Percentiles rank a stretch among this genome's conserved stretches.
Evolutionary conservation across 805 yeast genomes (phyloP).

Genomic region (Spathaspora arborariae): DNA sequence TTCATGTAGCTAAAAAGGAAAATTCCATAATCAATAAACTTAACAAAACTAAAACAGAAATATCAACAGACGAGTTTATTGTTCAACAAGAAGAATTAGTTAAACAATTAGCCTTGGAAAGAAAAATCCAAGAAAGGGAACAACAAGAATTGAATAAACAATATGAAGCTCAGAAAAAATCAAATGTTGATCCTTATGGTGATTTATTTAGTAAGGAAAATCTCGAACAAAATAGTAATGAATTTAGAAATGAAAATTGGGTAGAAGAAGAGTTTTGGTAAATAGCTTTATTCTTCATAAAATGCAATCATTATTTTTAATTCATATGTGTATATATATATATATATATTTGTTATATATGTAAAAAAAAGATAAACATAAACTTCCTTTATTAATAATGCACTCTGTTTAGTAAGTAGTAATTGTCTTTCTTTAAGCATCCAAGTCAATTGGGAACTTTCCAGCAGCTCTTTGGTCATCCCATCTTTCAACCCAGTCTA

Average conservation of each 20-base stretch:
- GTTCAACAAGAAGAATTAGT: slow-evolving; percentile 25
- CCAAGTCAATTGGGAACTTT: slow-evolving; percentile 41
- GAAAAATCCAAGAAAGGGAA: slow-evolving; percentile 36
- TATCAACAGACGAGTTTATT: slow-evolving; percentile 42
- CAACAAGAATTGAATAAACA: slow-evolving; percentile 32
- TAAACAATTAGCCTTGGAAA: slow-evolving; percentile 32
- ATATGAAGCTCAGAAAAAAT: slow-evolving; percentile 36
- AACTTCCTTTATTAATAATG: not conserved
- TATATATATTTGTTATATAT: not conserved
- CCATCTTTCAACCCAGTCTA: slow-evolving; percentile 84
- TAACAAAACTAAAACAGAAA: slow-evolving; percentile 61
- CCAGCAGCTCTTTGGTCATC: slow-evolving; percentile 73
- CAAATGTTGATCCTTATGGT: slow-evolving; percentile 28
- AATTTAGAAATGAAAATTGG: slow-evolving; percentile 33
- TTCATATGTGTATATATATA: slow-evolving; percentile 1
- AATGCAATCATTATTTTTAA: not conserved
- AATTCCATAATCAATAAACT: slow-evolving; percentile 59
- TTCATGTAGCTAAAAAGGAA: slow-evolving; percentile 52
- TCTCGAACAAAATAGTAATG: slow-evolving; percentile 26
- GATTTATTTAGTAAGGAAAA: slow-evolving; percentile 33
- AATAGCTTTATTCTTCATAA: not conserved
- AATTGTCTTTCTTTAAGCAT: slow-evolving; percentile 14
- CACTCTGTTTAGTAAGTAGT: too few species aligned
- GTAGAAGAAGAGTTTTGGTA: slow-evolving; percentile 36
- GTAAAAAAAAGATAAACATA: slow-evolving; percentile 1